Evolutionary conservation across 345 rosid genomes (phyloP).

Genomic region (Eucalyptus rudis): DNA sequence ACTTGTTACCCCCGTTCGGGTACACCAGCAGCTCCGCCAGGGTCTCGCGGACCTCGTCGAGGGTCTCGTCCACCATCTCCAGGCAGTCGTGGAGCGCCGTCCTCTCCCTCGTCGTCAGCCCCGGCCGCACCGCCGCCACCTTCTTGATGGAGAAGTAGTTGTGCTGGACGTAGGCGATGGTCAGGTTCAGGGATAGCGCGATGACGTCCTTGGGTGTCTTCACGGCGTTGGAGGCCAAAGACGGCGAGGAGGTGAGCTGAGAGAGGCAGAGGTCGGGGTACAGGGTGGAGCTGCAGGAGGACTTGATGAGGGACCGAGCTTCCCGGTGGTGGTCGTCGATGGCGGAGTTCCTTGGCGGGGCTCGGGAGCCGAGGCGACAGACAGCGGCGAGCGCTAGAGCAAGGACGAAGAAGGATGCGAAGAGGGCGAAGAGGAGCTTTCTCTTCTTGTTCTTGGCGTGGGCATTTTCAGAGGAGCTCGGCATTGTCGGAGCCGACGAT

Average conservation of each 20-base stretch:
- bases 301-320: conserved; percentile 19
- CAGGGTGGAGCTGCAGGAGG: conserved; percentile 39
- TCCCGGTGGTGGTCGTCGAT: background rate
- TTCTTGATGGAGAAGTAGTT: conserved; percentile 40
- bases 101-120: conserved; percentile 28
- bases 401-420: background rate
- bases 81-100: conserved; percentile 50
- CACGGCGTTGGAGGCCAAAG: conserved; percentile 1
- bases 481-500: background rate
- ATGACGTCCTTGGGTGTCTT: conserved; percentile 46
- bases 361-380: background rate
- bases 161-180: conserved; percentile 23
- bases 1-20: conserved; percentile 2
- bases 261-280: conserved; percentile 58
- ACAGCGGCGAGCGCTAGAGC: background rate
- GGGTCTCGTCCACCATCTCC: conserved; percentile 37
- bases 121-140: background rate
- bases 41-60: conserved; percentile 30
- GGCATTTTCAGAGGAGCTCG: background rate
- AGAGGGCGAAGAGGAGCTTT: conserved; percentile 5
- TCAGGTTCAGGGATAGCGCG: conserved; percentile 31
- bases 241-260: conserved; percentile 11
- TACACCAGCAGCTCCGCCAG: conserved; percentile 9
- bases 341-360: background rate
- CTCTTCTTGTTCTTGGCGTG: background rate